A percentile compares a stretch with the other conserved stretches of the same genome.
phyloP scores from a whole-genome alignment of 768 basidiomycete genomes.

The Leccinum boreale region DNA sequence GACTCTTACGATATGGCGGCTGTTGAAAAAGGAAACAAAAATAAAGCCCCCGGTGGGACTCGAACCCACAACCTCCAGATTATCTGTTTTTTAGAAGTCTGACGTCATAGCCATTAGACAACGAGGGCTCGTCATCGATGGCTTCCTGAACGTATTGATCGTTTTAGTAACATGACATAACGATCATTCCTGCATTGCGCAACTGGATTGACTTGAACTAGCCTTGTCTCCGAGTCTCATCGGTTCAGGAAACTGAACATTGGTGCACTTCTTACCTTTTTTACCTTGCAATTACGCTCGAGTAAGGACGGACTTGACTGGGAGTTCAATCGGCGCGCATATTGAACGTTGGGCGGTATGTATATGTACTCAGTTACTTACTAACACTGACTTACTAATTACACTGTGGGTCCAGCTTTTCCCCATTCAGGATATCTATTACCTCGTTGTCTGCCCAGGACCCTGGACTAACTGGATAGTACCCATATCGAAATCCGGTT shows the following conservation, averaged over 20 bases:
- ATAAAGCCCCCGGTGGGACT: conserved; percentile 73
- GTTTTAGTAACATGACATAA: background rate
- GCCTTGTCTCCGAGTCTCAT: background rate
- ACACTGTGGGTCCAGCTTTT: background rate
- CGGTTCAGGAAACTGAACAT: background rate
- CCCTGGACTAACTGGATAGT: background rate
- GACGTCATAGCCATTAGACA: conserved; percentile 92
- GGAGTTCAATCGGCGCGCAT: background rate
- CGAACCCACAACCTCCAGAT: conserved; percentile 87
- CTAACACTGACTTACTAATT: too few relatives aligned
- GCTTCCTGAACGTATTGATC: background rate
- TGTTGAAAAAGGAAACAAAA: conserved; percentile 15
- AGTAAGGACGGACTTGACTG: background rate
- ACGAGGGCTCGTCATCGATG: conserved; percentile 51
- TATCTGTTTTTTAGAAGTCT: conserved; percentile 77
- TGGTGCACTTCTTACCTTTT: background rate
- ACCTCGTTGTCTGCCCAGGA: conserved; percentile 6
- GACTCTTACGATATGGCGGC: background rate
- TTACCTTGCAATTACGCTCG: background rate
- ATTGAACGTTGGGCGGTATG: background rate
- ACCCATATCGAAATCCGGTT: background rate
- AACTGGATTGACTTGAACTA: background rate
- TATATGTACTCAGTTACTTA: too few relatives aligned
- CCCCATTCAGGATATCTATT: background rate
- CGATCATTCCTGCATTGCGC: background rate